These are phyloP conservation scores for Oligophagozyma castellii DNA, from an alignment of 1,139 yeast species.

Conservation along the genomic window DNA sequence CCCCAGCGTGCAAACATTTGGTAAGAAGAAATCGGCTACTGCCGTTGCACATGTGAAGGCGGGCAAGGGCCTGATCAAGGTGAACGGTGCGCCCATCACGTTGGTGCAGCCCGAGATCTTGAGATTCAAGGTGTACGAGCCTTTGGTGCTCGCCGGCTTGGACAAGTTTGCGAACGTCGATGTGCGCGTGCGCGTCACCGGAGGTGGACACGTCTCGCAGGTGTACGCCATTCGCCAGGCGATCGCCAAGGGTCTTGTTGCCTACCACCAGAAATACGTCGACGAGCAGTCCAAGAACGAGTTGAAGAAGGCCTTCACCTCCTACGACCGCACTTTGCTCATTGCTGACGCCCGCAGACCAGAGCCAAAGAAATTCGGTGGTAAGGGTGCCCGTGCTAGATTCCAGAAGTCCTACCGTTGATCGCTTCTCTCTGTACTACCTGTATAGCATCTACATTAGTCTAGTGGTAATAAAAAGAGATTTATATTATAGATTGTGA, in stretches of 20 bases:
- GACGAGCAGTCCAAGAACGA: constrained; percentile 99
- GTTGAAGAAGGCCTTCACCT: constrained; percentile 92
- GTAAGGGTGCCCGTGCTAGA: constrained; percentile 99
- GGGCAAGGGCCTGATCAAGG: constrained; percentile 98
- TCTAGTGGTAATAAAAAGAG: background rate
- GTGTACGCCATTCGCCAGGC: constrained; percentile 99
- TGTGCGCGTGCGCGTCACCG: constrained; percentile 97
- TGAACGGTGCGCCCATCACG: constrained; percentile 98
- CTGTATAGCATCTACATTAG: background rate
- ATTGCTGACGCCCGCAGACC: constrained; percentile 99
- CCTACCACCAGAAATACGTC: constrained; percentile 98
- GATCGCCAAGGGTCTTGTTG: constrained; percentile 98
- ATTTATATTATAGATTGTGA: background rate
- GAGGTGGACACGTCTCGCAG: constrained; percentile 99
- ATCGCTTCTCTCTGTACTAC: constrained; percentile 11
- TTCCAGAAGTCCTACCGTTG: constrained; percentile 99
- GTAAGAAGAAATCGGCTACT: constrained; percentile 99
- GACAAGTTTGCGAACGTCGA: constrained; percentile 98
- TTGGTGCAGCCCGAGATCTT: constrained; percentile 98
- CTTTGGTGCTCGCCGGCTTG: constrained; percentile 93
- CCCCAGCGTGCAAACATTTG: constrained; percentile 83
- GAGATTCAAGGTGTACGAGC: constrained; percentile 99
- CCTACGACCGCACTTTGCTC: constrained; percentile 98
- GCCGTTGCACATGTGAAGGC: constrained; percentile 99
- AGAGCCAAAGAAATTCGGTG: constrained; percentile 99